phyloP scores from a whole-genome alignment of 176 grass and related monocot species.

The Saccharum spontaneum region DNA sequence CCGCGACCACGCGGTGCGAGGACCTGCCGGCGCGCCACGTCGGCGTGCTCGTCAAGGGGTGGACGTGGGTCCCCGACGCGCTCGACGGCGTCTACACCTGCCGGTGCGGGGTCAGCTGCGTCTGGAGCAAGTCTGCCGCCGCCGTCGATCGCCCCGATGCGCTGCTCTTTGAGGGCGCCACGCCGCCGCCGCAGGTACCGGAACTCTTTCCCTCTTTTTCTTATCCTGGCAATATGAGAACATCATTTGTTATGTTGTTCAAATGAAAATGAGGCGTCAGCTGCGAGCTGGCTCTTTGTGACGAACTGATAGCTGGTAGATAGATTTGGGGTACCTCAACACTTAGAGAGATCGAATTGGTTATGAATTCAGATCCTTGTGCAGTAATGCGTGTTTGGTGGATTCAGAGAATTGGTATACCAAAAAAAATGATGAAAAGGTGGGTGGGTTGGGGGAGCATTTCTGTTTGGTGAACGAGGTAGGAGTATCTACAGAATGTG shows the following conservation, averaged over 20 bases:
- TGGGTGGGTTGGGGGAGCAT: not conserved
- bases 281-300: not conserved
- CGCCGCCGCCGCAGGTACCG: conserved; percentile 64
- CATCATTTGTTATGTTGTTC: not conserved
- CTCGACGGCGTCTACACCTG: conserved; percentile 80
- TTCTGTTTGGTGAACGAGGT: not conserved
- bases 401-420: not conserved
- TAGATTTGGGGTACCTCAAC: not conserved
- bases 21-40: conserved; percentile 43
- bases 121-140: conserved; percentile 78
- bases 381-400: not conserved
- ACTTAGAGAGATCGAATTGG: not conserved
- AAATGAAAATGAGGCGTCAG: not conserved
- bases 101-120: conserved; percentile 70
- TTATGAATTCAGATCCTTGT: not conserved
- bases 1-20: conserved; percentile 24
- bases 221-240: not conserved
- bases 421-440: not conserved
- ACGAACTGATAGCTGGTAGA: not conserved
- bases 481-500: not conserved
- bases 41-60: conserved; percentile 74
- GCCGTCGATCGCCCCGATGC: conserved; percentile 71
- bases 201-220: not conserved
- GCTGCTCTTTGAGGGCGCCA: conserved; percentile 67
- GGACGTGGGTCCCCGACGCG: conserved; percentile 94